Evolutionary conservation across 495 filamentous ascomycete species (phyloP).

Genomic region (Talaromyces proteolyticus): DNA sequence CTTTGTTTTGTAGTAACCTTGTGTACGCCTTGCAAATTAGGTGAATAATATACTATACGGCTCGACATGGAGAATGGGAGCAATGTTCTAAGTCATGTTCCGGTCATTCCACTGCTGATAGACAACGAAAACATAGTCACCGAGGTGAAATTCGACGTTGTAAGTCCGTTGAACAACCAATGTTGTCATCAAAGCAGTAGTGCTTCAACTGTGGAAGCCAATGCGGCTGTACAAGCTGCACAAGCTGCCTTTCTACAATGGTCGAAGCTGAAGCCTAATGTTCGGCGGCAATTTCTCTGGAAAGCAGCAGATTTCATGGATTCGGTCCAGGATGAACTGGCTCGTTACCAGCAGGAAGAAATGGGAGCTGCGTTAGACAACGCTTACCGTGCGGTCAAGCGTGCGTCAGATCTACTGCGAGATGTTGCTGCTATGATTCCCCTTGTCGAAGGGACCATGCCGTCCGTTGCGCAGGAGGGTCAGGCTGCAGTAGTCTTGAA

Average conservation of each 20-base stretch:
- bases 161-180: slow-evolving; percentile 56
- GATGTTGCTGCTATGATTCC: slow-evolving; percentile 68
- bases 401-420: slow-evolving; percentile 52
- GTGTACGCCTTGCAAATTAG: background rate
- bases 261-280: slow-evolving; percentile 53
- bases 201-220: slow-evolving; percentile 56
- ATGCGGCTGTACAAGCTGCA: slow-evolving; percentile 47
- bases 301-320: slow-evolving; percentile 65
- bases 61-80: background rate
- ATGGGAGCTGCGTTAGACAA: slow-evolving; percentile 61
- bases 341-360: slow-evolving; percentile 59
- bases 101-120: slow-evolving; percentile 27
- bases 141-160: slow-evolving; percentile 58
- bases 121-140: slow-evolving; percentile 26
- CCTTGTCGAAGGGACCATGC: slow-evolving; percentile 54
- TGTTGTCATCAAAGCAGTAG: slow-evolving; percentile 54
- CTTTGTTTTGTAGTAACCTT: background rate
- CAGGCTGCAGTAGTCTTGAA: slow-evolving; percentile 63
- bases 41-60: background rate
- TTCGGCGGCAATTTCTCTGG: slow-evolving; percentile 65
- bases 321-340: slow-evolving; percentile 54
- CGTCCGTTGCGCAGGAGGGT: slow-evolving; percentile 45
- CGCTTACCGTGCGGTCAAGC: slow-evolving; percentile 21
- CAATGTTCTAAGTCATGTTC: background rate
- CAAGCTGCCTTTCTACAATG: slow-evolving; percentile 65